Conservation (phyloP, 2,329 filamentous ascomycete genomes). For the Ceratocystis huliohia region DNA sequence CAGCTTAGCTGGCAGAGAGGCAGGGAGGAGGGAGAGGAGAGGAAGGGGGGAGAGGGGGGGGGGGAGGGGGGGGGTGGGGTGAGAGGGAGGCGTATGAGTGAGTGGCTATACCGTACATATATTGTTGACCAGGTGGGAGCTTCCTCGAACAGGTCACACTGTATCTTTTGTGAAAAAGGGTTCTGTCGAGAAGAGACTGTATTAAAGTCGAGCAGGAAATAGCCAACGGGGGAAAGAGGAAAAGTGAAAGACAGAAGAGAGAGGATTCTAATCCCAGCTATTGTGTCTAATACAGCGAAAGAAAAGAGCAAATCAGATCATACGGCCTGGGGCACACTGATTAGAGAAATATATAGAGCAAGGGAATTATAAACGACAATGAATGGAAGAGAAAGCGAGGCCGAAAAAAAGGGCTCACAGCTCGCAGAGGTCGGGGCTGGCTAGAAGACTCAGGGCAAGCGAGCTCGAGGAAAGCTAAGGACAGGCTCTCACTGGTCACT, state of each 20-base stretch:
- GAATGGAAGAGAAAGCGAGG: neutral
- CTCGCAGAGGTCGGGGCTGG: neutral
- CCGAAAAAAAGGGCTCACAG: neutral
- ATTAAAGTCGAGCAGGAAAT: neutral
- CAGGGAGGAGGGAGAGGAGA: neutral
- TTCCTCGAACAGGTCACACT: neutral
- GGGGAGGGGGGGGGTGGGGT: neutral
- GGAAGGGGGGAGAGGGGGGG: no score
- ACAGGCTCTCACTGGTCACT: slow-evolving; percentile 6
- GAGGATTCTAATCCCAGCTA: neutral
- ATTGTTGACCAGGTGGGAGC: neutral
- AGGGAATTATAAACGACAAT: neutral
- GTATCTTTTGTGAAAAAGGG: neutral
- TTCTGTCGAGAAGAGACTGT: no score
- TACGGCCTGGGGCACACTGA: neutral
- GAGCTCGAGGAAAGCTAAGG: neutral
- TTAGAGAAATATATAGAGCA: neutral
- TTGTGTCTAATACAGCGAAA: neutral
- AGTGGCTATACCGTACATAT: neutral
- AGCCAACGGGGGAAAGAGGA: neutral
- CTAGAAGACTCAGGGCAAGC: neutral
- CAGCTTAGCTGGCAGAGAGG: neutral
- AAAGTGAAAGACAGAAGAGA: neutral
- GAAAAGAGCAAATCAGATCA: neutral
- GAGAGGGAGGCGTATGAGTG: neutral